These are phyloP conservation scores for Trichoderma brevicompactum DNA, from an alignment of 2,329 filamentous ascomycete species.

Conservation along the genomic window DNA sequence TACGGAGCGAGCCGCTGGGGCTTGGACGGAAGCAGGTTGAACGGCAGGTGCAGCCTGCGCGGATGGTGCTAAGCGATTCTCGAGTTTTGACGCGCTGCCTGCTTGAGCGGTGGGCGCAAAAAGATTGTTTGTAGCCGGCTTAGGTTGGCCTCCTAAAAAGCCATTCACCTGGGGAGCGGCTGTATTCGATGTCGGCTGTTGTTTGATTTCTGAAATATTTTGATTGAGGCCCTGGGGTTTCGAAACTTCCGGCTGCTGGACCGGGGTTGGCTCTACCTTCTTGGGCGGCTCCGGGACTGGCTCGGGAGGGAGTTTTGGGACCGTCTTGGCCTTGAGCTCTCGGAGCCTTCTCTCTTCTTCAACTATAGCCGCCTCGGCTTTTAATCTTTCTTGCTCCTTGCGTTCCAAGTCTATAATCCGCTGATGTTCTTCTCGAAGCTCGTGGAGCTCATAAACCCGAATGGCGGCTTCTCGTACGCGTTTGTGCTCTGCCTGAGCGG, in stretches of 20 bases:
- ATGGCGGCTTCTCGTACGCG: conserved; percentile 60
- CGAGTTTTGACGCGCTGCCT: conserved; percentile 1
- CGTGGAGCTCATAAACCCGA: conserved; percentile 53
- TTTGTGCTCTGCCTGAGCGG: conserved; percentile 69
- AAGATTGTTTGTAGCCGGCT: conserved; percentile 33
- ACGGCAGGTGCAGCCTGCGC: conserved; percentile 23
- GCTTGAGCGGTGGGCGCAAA: conserved; percentile 32
- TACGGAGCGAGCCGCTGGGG: conserved; percentile 1
- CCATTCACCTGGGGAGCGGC: conserved; percentile 31
- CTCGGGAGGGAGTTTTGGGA: conserved; percentile 50
- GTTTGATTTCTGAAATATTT: conserved; percentile 18
- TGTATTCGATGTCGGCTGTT: conserved; percentile 22
- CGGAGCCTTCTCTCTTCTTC: conserved; percentile 54
- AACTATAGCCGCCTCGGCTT: conserved; percentile 50
- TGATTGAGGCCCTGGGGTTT: conserved; percentile 29
- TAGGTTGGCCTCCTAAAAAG: conserved; percentile 34
- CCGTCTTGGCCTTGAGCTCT: conserved; percentile 51
- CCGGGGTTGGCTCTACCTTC: conserved; percentile 29
- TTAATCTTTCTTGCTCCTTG: conserved; percentile 52
- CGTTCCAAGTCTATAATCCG: conserved; percentile 51
- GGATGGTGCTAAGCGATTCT: conserved; percentile 24
- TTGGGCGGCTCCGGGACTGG: conserved; percentile 40
- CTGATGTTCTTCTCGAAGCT: conserved; percentile 50
- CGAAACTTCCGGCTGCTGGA: conserved; percentile 11
- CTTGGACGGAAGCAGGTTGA: conserved; percentile 13